These are phyloP conservation scores for Nakaseomyces uthaithaninus DNA, from an alignment of 1,139 yeast genomes.

Conservation along the genomic window DNA sequence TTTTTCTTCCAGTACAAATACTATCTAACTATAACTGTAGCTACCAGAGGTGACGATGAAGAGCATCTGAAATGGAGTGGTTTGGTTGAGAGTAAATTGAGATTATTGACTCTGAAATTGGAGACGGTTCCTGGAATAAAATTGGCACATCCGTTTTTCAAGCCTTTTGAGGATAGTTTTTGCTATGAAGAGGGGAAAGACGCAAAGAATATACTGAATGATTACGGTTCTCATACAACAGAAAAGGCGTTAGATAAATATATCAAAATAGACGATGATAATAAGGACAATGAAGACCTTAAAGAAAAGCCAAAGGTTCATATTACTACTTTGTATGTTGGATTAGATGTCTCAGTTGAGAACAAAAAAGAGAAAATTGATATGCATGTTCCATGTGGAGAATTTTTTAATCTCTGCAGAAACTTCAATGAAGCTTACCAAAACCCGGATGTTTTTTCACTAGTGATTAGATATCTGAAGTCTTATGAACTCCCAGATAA, in stretches of 20 bases:
- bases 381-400: constrained; percentile 85
- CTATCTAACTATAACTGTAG: constrained; percentile 74
- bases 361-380: constrained; percentile 59
- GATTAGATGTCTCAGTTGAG: constrained; percentile 56
- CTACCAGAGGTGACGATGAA: constrained; percentile 62
- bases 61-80: constrained; percentile 90
- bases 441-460: constrained; percentile 45
- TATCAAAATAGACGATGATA: constrained; percentile 32
- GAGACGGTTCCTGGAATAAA: constrained; percentile 69
- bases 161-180: constrained; percentile 57
- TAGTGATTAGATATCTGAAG: constrained; percentile 70
- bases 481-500: constrained; percentile 75
- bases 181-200: constrained; percentile 47
- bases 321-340: constrained; percentile 72
- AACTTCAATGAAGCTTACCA: constrained; percentile 61
- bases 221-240: constrained; percentile 44
- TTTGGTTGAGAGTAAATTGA: constrained; percentile 77
- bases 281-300: constrained; percentile 29
- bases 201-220: constrained; percentile 46
- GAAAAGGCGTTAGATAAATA: constrained; percentile 35
- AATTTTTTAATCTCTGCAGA: constrained; percentile 72
- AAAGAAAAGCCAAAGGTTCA: constrained; percentile 41
- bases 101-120: constrained; percentile 72
- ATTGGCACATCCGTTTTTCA: constrained; percentile 84
- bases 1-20: constrained; percentile 80